Conservation (phyloP, 2,329 filamentous ascomycete genomes). For the Scopulariopsis brevicaulis region DNA sequence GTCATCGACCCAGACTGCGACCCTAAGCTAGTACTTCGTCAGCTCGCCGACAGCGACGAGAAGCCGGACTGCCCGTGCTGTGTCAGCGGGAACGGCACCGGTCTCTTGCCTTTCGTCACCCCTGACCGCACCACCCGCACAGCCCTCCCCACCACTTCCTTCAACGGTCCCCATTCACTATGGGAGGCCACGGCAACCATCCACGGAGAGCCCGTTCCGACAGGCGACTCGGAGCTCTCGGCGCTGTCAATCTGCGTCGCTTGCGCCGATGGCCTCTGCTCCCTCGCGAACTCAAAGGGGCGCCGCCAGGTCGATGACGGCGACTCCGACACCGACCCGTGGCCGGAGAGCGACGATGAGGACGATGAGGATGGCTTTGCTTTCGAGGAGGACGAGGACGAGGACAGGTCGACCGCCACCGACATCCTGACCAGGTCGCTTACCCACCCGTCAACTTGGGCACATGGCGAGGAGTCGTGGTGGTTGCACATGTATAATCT, state of each 20-base stretch:
- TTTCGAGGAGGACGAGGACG: neutral
- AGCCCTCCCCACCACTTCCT: neutral
- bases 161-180: neutral
- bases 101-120: neutral
- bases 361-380: neutral
- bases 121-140: neutral
- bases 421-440: neutral
- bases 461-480: neutral
- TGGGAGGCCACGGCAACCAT: neutral
- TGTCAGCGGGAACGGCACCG: neutral
- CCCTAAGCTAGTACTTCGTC: neutral
- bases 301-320: neutral
- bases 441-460: neutral
- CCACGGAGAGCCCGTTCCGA: neutral
- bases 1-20: conserved; percentile 7
- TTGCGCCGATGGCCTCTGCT: neutral
- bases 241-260: neutral
- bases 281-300: neutral
- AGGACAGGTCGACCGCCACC: neutral
- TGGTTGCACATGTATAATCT: neutral
- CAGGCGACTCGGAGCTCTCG: neutral
- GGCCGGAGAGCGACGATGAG: neutral
- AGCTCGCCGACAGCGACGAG: neutral
- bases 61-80: conserved; percentile 1
- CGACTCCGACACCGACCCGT: neutral